Base-by-base conservation (phyloP, 805 yeast species). In the Suhomyces pyralidae region DNA sequence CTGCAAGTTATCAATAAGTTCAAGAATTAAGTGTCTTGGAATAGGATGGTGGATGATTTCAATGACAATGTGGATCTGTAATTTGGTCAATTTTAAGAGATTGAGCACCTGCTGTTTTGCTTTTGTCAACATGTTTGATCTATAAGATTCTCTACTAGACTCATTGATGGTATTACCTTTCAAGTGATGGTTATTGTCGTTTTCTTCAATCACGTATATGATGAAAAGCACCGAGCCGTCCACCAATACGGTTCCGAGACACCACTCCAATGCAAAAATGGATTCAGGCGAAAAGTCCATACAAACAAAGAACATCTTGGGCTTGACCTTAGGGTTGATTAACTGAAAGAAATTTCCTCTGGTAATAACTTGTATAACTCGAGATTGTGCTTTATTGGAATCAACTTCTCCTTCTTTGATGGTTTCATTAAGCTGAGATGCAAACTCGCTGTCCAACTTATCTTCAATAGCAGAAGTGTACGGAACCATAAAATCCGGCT, bases 281-380 rank as follows among this genome's bases (percentile, higher is more conserved):
- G 96, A 85, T 64, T 90, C 97, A 0, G 90, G 87, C 3, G 93
- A 84, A 56, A 87, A 79, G 65, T 92, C 97, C 73, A 87, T 81
- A 62, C 94, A 90, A 19, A 90, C 79, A 46, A 91, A 69, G 66
- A 84, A 90, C 63, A 88, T 81, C 59, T 83, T 82, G 40, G 80
- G 80, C 54, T 75, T 76, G 48, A 70, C 64, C 52, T 66, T 66
- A 15, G 78, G 77, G 57, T 72, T 72, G 38, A 75, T 70, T 26
- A 81, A 66, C 55, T 79, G 79, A 61, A 84, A 84, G 60, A 83
- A 83, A 56, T 79, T 77, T 2, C 92, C 92, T 55, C 91, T 73
- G 2, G 90, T 84, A 38, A 88, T 77, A 5, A 89, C 85, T 56
- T 87, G 81, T 15, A 86, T 75, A n/a, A 83, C 85, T 50, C 91